Base-by-base conservation (phyloP, 306 rosid genomes). In the Cajanus cajan region DNA sequence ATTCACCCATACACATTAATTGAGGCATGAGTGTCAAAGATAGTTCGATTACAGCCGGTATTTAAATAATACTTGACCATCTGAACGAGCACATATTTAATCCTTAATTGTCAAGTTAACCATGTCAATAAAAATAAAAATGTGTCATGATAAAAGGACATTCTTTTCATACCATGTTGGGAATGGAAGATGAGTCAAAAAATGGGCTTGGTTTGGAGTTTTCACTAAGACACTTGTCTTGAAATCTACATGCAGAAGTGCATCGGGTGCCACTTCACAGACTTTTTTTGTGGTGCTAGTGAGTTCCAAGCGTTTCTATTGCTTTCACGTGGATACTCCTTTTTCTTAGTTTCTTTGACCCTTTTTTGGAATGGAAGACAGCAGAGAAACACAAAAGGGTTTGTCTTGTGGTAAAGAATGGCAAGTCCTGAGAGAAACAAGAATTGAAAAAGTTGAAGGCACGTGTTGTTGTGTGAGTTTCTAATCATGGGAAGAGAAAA, bases 211-310 rank as follows among this genome's bases (percentile, higher is more conserved):
- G 9, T 45, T 54, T 67, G 73, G 16, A 54, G 28, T 74, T 54
- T 45, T 55, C 65, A 41, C 43, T 0, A 9, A 57, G 77, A 80
- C 85, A 77, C 80, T 44, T 77, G 85, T 59, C 82, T 77, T 77
- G 65, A 63, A 81, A 9, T 16, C 11, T 72, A 18, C 85, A 77
- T 77, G 83, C 65, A 57, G 6, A 18, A 34, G 7, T 71, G 76
- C 15, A 39, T 80, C 65, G 25, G 9, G 15, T 85, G n/a, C n/a
- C n/a, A n/a, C n/a, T n/a, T n/a, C n/a, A n/a, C n/a, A n/a, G n/a
- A n/a, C n/a, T n/a, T n/a, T n/a, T n/a, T n/a, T n/a, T n/a, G 31
- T 28, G 71, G 76, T 80, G 9, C 41, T 59, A 13, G 21, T 47
- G 22, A 16, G 76, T 41, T 59, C 9, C 71, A 74, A 36, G 18